These are phyloP conservation scores for Aphanomyces euteiches DNA, from an alignment of 352 stramenopile species.

Conservation along the genomic window DNA sequence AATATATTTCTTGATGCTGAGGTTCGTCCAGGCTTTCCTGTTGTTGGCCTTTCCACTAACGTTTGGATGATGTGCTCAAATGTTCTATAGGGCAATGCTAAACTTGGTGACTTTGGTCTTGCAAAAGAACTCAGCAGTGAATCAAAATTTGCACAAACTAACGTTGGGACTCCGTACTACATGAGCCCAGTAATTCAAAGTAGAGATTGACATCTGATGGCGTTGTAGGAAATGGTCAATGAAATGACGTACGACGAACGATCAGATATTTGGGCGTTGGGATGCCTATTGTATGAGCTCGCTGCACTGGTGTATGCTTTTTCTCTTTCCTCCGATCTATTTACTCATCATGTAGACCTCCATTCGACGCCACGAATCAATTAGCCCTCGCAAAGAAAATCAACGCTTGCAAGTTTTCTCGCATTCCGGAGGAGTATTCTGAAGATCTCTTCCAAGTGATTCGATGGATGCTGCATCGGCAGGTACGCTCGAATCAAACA, in stretches of 20 bases:
- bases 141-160: slow-evolving; percentile 87
- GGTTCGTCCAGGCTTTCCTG: slow-evolving; percentile 39
- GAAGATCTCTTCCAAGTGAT: slow-evolving; percentile 88
- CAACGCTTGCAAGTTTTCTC: slow-evolving; percentile 87
- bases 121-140: slow-evolving; percentile 88
- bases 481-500: slow-evolving; percentile 10
- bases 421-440: slow-evolving; percentile 88
- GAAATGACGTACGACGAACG: slow-evolving; percentile 91
- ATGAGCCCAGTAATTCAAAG: slow-evolving; percentile 59
- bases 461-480: slow-evolving; percentile 86
- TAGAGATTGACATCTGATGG: too few relatives aligned
- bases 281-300: slow-evolving; percentile 90
- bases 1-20: slow-evolving; percentile 91
- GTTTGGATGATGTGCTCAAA: slow-evolving; percentile 7
- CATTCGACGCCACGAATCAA: slow-evolving; percentile 91
- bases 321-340: not conserved
- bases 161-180: slow-evolving; percentile 92
- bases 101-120: slow-evolving; percentile 89
- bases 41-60: not conserved
- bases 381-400: slow-evolving; percentile 92
- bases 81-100: slow-evolving; percentile 75
- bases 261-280: slow-evolving; percentile 89
- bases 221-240: slow-evolving; percentile 77
- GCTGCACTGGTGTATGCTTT: slow-evolving; percentile 65
- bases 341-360: slow-evolving; percentile 45